phyloP scores from a whole-genome alignment of 1,284 basidiomycete genomes.

The Pyrrhoderma noxium region DNA sequence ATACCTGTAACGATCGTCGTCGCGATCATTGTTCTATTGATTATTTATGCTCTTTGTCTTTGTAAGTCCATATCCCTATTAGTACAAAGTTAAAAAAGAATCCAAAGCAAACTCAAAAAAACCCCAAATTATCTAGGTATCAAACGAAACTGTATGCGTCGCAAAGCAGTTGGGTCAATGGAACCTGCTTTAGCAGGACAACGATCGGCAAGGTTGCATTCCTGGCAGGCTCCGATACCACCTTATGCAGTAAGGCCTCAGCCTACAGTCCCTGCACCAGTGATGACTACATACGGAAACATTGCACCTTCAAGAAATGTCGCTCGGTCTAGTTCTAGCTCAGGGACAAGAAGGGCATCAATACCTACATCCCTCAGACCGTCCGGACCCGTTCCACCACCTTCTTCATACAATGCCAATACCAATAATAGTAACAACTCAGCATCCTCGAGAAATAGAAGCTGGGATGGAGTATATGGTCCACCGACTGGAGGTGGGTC shows the following conservation, averaged over 20 bases:
- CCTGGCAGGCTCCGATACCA: conserved; percentile 9
- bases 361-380: conserved; percentile 4
- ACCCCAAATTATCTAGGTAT: conserved; percentile 5
- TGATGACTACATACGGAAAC: background rate
- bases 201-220: conserved; percentile 7
- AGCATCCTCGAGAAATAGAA: conserved; percentile 10
- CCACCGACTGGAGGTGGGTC: background rate
- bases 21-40: conserved; percentile 50
- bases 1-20: conserved; percentile 75
- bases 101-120: background rate
- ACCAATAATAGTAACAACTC: background rate
- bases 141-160: conserved; percentile 1
- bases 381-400: background rate
- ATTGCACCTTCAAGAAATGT: background rate
- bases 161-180: conserved; percentile 7
- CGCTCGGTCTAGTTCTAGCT: background rate
- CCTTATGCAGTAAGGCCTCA: background rate
- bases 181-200: conserved; percentile 9
- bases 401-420: background rate
- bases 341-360: background rate
- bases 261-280: background rate
- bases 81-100: no score
- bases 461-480: conserved; percentile 13
- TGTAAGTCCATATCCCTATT: conserved; percentile 19
- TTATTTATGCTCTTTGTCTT: conserved; percentile 37